phyloP scores from a whole-genome alignment of 2,329 filamentous ascomycete genomes.

The Aschersonia sp. region DNA sequence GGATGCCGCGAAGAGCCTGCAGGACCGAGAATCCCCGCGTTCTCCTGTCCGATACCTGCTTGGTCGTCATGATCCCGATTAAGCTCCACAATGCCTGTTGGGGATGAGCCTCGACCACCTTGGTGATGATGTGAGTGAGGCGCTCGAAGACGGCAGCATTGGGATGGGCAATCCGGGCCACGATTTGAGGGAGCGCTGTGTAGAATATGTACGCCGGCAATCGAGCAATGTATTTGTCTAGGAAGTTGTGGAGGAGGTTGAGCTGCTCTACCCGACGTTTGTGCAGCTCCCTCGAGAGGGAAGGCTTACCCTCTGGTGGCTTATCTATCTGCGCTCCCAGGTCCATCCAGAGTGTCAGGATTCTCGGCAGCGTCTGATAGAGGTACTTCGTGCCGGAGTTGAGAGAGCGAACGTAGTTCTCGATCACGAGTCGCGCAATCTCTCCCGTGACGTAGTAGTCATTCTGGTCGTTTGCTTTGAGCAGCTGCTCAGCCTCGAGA shows the following conservation, averaged over 20 bases:
- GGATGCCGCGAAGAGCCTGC: slow-evolving; percentile 28
- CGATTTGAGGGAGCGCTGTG: slow-evolving; percentile 75
- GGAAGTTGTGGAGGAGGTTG: slow-evolving; percentile 53
- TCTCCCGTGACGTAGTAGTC: slow-evolving; percentile 70
- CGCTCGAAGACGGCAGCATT: slow-evolving; percentile 64
- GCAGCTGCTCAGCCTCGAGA: slow-evolving; percentile 71
- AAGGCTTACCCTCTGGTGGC: slow-evolving; percentile 39
- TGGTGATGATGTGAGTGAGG: slow-evolving; percentile 66
- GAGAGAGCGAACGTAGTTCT: slow-evolving; percentile 82
- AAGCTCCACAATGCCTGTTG: slow-evolving; percentile 87
- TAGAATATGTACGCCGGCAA: slow-evolving; percentile 70
- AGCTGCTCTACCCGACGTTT: slow-evolving; percentile 50
- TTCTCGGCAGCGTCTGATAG: slow-evolving; percentile 82
- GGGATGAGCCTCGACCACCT: slow-evolving; percentile 76
- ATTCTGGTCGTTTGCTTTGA: slow-evolving; percentile 63
- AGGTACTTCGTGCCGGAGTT: slow-evolving; percentile 88
- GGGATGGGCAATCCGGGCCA: slow-evolving; percentile 87
- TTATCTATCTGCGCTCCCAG: slow-evolving; percentile 65
- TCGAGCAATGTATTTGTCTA: slow-evolving; percentile 64
- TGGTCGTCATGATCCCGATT: slow-evolving; percentile 74
- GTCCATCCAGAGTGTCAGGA: slow-evolving; percentile 90
- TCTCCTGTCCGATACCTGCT: slow-evolving; percentile 51
- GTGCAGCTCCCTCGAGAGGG: slow-evolving; percentile 35
- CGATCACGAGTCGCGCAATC: slow-evolving; percentile 74
- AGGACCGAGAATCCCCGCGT: slow-evolving; percentile 37